A percentile compares a stretch with the other conserved stretches of the same genome.
Evolutionary conservation across 768 basidiomycete genomes (phyloP).

Genomic region (Suillus occidentalis): DNA sequence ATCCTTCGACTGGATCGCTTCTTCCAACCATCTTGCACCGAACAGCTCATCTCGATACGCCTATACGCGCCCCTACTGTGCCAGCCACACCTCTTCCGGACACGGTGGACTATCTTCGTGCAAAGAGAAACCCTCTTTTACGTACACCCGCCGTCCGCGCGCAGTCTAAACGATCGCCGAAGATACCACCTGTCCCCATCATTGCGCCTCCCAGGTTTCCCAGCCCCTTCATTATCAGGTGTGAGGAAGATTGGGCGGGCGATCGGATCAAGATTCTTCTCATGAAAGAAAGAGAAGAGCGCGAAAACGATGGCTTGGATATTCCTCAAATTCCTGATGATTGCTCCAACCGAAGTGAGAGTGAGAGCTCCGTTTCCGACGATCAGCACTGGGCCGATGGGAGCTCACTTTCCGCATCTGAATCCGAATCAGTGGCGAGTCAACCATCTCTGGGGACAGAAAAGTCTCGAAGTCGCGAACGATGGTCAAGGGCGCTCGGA

Average conservation of each 20-base stretch:
- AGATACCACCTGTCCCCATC: slow-evolving; percentile 42
- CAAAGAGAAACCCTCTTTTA: slow-evolving; percentile 23
- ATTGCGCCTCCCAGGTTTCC: slow-evolving; percentile 51
- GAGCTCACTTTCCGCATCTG: slow-evolving; percentile 11
- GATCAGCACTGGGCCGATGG: slow-evolving; percentile 21
- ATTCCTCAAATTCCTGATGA: neutral
- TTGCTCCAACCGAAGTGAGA: slow-evolving; percentile 9
- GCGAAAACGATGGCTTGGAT: slow-evolving; percentile 36
- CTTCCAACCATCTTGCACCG: slow-evolving; percentile 1
- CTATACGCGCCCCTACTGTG: slow-evolving; percentile 18
- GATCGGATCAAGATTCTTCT: slow-evolving; percentile 41
- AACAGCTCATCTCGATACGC: neutral
- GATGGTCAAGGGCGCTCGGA: slow-evolving; percentile 24
- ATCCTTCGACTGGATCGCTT: slow-evolving; percentile 8
- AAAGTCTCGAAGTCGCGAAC: slow-evolving; percentile 2
- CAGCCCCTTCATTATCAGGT: slow-evolving; percentile 24
- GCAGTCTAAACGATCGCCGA: neutral
- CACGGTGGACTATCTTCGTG: slow-evolving; percentile 21
- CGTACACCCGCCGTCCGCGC: slow-evolving; percentile 19
- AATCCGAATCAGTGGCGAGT: slow-evolving; percentile 23
- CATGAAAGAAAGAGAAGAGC: slow-evolving; percentile 38
- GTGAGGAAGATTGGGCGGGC: slow-evolving; percentile 44
- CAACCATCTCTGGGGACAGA: neutral
- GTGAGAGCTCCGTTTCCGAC: slow-evolving; percentile 14
- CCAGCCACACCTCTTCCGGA: slow-evolving; percentile 28